phyloP scores from a whole-genome alignment of 768 basidiomycete species.

The Leccinum barrowsii region DNA sequence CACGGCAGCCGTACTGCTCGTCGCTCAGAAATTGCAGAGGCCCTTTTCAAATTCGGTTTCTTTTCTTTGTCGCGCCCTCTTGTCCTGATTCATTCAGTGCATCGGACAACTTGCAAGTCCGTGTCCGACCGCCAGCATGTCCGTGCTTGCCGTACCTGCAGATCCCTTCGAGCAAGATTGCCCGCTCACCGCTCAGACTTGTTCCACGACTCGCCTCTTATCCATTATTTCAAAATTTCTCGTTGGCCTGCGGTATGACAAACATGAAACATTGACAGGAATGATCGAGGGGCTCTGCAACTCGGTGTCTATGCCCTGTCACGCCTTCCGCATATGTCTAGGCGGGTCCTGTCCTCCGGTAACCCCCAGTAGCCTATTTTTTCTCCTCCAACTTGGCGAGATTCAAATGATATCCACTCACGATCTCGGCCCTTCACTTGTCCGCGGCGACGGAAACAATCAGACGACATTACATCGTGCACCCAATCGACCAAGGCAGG shows the following conservation, averaged over 20 bases:
- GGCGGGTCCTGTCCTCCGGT: conserved; percentile 38
- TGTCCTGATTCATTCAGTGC: not conserved
- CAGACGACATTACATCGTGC: not conserved
- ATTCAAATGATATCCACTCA: conserved; percentile 1
- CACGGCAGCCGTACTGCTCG: conserved; percentile 19
- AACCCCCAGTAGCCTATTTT: conserved; percentile 30
- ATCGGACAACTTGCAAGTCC: not conserved
- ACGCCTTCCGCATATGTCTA: conserved; percentile 35
- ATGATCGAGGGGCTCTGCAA: conserved; percentile 39
- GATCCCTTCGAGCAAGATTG: conserved; percentile 1
- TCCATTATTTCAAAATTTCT: conserved; percentile 11
- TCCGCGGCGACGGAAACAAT: not conserved
- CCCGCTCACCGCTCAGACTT: not conserved
- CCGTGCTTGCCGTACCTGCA: not conserved
- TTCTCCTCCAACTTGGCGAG: conserved; percentile 7
- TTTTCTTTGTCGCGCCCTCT: conserved; percentile 5
- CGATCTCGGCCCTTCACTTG: conserved; percentile 6
- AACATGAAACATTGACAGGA: conserved; percentile 41
- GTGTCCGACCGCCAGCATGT: not conserved
- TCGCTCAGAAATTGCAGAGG: conserved; percentile 21
- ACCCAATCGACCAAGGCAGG: not conserved
- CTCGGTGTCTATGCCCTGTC: conserved; percentile 22
- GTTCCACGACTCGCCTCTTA: conserved; percentile 3
- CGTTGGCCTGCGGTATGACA: conserved; percentile 21
- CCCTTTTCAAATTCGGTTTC: conserved; percentile 23